These are phyloP conservation scores for Saprolegnia diclina DNA, from an alignment of 352 stramenopile genomes.

Conservation along the genomic window DNA sequence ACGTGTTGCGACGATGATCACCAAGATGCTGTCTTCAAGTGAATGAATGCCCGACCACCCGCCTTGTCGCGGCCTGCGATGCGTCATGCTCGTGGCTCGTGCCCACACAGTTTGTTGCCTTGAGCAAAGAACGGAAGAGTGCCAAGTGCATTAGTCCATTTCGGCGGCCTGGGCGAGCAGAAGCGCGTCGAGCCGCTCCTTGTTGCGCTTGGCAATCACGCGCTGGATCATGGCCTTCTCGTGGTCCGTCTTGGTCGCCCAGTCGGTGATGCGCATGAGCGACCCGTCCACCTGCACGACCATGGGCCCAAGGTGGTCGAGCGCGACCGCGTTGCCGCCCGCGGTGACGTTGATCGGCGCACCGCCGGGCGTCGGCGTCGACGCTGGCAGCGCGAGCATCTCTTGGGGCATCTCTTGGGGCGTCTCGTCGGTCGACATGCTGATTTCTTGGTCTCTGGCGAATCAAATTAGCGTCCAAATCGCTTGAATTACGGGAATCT, in stretches of 20 bases:
- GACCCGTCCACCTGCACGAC: slow-evolving; percentile 23
- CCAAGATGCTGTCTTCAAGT: too few species aligned
- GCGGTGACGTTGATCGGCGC: slow-evolving; percentile 4
- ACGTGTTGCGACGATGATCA: too few species aligned
- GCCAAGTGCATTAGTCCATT: slow-evolving; percentile 18
- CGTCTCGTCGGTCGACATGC: slow-evolving; percentile 15
- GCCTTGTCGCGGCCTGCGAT: too few species aligned
- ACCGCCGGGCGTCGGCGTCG: background rate
- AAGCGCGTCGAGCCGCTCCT: slow-evolving; percentile 15
- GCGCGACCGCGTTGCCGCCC: slow-evolving; percentile 1
- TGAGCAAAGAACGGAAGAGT: background rate
- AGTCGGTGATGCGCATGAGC: slow-evolving; percentile 25
- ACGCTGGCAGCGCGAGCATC: background rate
- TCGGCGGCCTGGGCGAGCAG: background rate
- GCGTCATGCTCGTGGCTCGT: too few species aligned
- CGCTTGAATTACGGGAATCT: too few species aligned
- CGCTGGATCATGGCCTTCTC: slow-evolving; percentile 21
- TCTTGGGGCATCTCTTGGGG: background rate
- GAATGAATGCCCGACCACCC: too few species aligned
- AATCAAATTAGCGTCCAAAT: too few species aligned
- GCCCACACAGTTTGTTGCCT: too few species aligned
- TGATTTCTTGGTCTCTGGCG: background rate
- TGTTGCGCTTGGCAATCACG: slow-evolving; percentile 25
- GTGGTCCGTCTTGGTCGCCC: slow-evolving; percentile 20
- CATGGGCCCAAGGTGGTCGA: slow-evolving; percentile 21